phyloP scores from a whole-genome alignment of 1,284 basidiomycete genomes.

The Ustilago tritici region DNA sequence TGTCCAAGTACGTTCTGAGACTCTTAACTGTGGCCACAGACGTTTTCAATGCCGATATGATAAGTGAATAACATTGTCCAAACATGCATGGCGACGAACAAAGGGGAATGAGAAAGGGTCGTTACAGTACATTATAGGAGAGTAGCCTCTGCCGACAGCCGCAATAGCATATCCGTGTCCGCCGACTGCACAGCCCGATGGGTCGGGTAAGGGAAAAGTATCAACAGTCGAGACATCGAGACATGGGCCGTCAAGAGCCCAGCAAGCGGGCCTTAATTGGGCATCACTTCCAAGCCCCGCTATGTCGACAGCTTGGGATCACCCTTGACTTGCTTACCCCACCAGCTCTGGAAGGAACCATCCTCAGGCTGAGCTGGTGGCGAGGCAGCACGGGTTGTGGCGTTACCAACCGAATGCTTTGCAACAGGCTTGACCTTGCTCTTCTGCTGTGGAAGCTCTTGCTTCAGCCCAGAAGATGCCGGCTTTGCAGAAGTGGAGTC shows the following conservation, averaged over 20 bases:
- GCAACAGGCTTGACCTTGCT: not conserved
- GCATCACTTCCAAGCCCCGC: not conserved
- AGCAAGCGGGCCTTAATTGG: not conserved
- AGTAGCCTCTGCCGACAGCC: not conserved
- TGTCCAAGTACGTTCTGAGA: not conserved
- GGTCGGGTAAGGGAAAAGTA: not conserved
- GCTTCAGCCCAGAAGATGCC: not conserved
- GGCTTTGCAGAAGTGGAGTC: conserved; percentile 7
- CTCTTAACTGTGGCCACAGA: not conserved
- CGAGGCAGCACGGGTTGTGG: not conserved
- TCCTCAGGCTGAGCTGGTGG: conserved; percentile 1
- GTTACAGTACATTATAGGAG: conserved; percentile 8
- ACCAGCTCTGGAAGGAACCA: conserved; percentile 38
- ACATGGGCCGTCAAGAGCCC: not conserved
- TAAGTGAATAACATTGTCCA: conserved; percentile 14
- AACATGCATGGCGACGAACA: conserved; percentile 14
- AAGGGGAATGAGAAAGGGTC: conserved; percentile 3
- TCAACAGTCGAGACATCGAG: not conserved
- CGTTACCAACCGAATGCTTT: not conserved
- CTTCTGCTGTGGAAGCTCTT: not conserved
- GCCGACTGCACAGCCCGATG: not conserved
- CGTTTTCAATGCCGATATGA: not conserved
- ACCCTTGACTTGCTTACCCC: conserved; percentile 43
- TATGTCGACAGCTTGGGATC: conserved; percentile 7
- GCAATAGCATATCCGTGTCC: not conserved